Conservation (phyloP, 2,329 filamentous ascomycete species). For the Trichoderma sp. region DNA sequence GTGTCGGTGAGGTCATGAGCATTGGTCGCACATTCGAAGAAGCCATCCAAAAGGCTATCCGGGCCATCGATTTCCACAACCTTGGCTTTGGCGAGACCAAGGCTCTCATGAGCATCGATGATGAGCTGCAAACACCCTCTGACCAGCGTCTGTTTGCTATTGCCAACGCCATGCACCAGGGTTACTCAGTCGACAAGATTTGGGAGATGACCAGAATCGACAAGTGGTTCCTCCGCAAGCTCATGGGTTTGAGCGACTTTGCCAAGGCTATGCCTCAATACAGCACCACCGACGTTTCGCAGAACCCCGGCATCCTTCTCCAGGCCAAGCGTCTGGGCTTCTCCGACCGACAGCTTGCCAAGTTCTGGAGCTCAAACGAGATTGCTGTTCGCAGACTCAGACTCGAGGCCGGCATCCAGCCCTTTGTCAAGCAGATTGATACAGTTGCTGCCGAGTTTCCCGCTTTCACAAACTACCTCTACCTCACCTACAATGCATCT, state of each 20-base stretch:
- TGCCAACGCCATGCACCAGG: conserved; percentile 93
- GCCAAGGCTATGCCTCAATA: conserved; percentile 74
- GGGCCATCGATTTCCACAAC: conserved; percentile 92
- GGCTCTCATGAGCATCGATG: conserved; percentile 92
- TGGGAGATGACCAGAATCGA: conserved; percentile 99
- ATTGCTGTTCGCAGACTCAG: conserved; percentile 81
- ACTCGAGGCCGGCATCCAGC: conserved; percentile 82
- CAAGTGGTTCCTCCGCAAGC: conserved; percentile 94
- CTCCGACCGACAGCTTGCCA: conserved; percentile 88
- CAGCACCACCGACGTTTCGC: conserved; percentile 63
- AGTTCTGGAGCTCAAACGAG: conserved; percentile 94
- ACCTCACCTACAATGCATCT: conserved; percentile 90
- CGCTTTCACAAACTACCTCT: conserved; percentile 91
- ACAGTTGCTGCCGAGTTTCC: conserved; percentile 98
- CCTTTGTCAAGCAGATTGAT: conserved; percentile 96
- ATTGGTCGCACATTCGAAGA: conserved; percentile 97
- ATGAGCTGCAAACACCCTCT: conserved; percentile 94
- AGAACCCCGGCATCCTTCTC: conserved; percentile 66
- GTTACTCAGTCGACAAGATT: conserved; percentile 94
- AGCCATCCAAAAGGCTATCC: conserved; percentile 97
- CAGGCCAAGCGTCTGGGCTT: conserved; percentile 93
- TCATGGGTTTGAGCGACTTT: conserved; percentile 90
- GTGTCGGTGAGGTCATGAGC: conserved; percentile 98
- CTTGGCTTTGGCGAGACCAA: conserved; percentile 90
- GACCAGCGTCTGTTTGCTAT: conserved; percentile 97